phyloP scores from a whole-genome alignment of 75 land plant genomes.

The Larix kaempferi region DNA sequence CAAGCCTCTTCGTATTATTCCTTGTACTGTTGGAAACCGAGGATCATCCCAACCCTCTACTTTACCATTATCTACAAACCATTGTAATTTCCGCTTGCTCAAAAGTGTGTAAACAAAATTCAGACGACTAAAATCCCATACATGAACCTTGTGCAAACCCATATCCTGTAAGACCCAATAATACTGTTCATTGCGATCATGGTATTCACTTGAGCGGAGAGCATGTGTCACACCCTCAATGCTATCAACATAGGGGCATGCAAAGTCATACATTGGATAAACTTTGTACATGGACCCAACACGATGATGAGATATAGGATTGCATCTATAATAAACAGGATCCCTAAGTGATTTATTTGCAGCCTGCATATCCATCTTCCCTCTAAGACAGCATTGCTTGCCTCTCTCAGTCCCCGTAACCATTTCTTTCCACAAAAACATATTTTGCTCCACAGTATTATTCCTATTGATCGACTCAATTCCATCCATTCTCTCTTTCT shows the following conservation, averaged over 20 bases:
- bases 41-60: conserved; percentile 99
- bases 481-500: conserved; percentile 87
- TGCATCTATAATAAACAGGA: conserved; percentile 95
- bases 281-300: conserved; percentile 85
- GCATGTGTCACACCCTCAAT: conserved; percentile 93
- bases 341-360: conserved; percentile 82
- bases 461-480: conserved; percentile 83
- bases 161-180: conserved; percentile 73
- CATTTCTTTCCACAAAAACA: conserved; percentile 91
- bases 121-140: conserved; percentile 92
- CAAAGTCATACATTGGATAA: conserved; percentile 97
- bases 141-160: conserved; percentile 74
- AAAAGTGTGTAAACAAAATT: conserved; percentile 93
- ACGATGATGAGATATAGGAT: conserved; percentile 78
- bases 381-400: conserved; percentile 70
- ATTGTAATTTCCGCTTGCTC: conserved; percentile 92
- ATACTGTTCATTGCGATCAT: conserved; percentile 93
- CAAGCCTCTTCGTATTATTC: conserved; percentile 77
- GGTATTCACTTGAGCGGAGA: conserved; percentile 88
- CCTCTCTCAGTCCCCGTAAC: conserved; percentile 86
- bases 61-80: conserved; percentile 93
- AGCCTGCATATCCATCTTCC: conserved; percentile 90
- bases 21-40: conserved; percentile 93
- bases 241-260: conserved; percentile 94
- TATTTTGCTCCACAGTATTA: conserved; percentile 61